Conservation (phyloP, 306 rosid species). For the Corylus americana region DNA sequence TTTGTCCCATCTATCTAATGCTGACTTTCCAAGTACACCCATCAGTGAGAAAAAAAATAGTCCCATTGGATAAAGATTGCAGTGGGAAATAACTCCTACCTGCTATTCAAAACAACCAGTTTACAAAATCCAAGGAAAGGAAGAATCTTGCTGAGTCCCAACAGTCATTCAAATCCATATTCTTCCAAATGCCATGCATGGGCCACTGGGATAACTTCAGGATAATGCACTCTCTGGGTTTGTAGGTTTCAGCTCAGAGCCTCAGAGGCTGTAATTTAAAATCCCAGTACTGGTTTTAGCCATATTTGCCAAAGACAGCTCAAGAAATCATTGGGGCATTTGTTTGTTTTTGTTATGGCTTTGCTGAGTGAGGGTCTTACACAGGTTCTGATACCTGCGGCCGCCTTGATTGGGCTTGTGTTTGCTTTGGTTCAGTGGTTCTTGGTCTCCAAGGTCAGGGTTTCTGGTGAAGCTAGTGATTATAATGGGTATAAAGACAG, state of each 20-base stretch:
- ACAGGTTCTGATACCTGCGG: conserved; percentile 55
- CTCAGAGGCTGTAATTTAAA: conserved; percentile 10
- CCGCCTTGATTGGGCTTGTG: conserved; percentile 57
- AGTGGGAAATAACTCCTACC: conserved; percentile 24
- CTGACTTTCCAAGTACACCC: conserved; percentile 16
- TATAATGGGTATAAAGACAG: conserved; percentile 34
- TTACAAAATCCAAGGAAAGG: conserved; percentile 12
- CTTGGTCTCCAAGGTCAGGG: conserved; percentile 55
- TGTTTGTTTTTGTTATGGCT: conserved; percentile 44
- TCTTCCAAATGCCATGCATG: conserved; percentile 30
- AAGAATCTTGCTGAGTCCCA: conserved; percentile 24
- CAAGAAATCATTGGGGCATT: conserved; percentile 11
- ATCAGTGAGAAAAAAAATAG: not conserved
- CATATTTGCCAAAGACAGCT: conserved; percentile 12
- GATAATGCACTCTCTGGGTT: not conserved
- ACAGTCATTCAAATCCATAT: conserved; percentile 45
- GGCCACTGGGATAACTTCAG: not conserved
- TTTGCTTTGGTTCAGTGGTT: conserved; percentile 71
- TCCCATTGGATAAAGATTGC: not conserved
- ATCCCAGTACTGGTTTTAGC: conserved; percentile 13
- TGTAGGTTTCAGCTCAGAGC: not conserved
- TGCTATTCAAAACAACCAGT: conserved; percentile 44
- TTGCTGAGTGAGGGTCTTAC: conserved; percentile 52
- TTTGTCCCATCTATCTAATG: not conserved
- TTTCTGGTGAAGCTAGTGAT: conserved; percentile 30